Percentiles rank a stretch among this genome's conserved stretches.
Conservation (phyloP, 768 basidiomycete species). For the Kwoniella europaea region DNA sequence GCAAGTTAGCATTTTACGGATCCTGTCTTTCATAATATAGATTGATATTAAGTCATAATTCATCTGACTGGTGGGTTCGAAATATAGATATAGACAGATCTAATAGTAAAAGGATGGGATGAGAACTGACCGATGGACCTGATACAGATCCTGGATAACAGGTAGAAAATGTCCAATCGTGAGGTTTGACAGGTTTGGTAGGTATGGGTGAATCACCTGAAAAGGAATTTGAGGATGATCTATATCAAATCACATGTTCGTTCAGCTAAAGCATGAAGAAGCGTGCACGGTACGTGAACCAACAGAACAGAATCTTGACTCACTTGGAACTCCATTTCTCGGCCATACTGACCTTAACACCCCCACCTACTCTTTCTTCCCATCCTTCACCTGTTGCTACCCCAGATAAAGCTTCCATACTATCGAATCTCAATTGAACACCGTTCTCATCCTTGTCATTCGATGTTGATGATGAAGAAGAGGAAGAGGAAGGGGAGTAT, state of each 20-base stretch:
- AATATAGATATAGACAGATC: not conserved
- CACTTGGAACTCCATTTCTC: slow-evolving; percentile 93
- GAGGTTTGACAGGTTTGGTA: slow-evolving; percentile 71
- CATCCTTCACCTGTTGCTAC: slow-evolving; percentile 71
- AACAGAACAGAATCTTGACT: slow-evolving; percentile 11
- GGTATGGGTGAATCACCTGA: slow-evolving; percentile 52
- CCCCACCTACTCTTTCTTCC: slow-evolving; percentile 82
- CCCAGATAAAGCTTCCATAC: slow-evolving; percentile 68
- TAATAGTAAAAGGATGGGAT: slow-evolving; percentile 28
- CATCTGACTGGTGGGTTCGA: too few relatives aligned
- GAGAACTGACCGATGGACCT: slow-evolving; percentile 40
- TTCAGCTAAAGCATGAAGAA: not conserved
- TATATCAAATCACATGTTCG: not conserved
- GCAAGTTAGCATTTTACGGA: not conserved
- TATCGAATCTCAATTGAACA: slow-evolving; percentile 64
- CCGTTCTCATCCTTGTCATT: not conserved
- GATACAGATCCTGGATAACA: slow-evolving; percentile 68
- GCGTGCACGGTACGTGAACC: too few relatives aligned
- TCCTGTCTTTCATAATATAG: too few relatives aligned
- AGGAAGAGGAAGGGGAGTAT: slow-evolving; percentile 60
- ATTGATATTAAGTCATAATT: too few relatives aligned
- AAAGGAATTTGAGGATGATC: slow-evolving; percentile 21
- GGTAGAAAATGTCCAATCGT: slow-evolving; percentile 98
- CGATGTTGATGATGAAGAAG: slow-evolving; percentile 11
- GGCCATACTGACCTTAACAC: slow-evolving; percentile 91